Evolutionary conservation across 495 filamentous ascomycete genomes (phyloP), one percentile per base, ranked within the genome.

Genomic region (Penicillium salamii): DNA sequence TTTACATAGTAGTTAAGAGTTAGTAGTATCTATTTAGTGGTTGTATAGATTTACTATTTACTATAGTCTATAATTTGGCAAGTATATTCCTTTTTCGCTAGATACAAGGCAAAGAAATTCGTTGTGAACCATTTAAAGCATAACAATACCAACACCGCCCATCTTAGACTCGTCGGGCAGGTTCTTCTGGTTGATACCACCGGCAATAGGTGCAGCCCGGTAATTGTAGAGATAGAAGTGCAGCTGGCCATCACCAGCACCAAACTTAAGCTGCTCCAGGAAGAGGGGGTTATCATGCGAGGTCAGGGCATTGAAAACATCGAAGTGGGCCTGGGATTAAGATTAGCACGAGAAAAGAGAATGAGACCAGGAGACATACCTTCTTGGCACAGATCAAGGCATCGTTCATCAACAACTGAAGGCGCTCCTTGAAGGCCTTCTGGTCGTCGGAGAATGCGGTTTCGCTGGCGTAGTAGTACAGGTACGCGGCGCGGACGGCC

Each of bases 141-240:
- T 91, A 24, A 96, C 88, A 52, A 96, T 81, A 49, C 92, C 95
- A 47, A 98, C 78, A 2, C 95, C 92, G 50, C 92, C 91, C 62
- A 89, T 81, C 47, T 79, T 75, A 43, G 82, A 81, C 44, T 81
- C 79, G 63, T 95, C 90, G 13, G 88, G 69, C 45, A 78, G 70
- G 59, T 93, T 93, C 54, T 78, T 81, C 47, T 79, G 76, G 66
- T 96, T 84, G 19, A 97, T 83, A 21, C 93, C 93, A 19, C 93
- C 91, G 8, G 80, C 72, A 51, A 98, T 83, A 7, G 84, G 84
- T 35, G 84, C 79, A 7, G 90, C 86, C 28, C 89, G 84, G 76
- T 96, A 98, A 72, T 97, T 98, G 77, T 92, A 98, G 12, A 98
- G 76, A 63, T 98, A 98, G 68, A 86, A 98, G 62, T 97, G 90